Percentiles rank a stretch among this genome's conserved stretches.
Conservation (phyloP, 805 yeast genomes). For the Wickerhamiella qilinensis region DNA sequence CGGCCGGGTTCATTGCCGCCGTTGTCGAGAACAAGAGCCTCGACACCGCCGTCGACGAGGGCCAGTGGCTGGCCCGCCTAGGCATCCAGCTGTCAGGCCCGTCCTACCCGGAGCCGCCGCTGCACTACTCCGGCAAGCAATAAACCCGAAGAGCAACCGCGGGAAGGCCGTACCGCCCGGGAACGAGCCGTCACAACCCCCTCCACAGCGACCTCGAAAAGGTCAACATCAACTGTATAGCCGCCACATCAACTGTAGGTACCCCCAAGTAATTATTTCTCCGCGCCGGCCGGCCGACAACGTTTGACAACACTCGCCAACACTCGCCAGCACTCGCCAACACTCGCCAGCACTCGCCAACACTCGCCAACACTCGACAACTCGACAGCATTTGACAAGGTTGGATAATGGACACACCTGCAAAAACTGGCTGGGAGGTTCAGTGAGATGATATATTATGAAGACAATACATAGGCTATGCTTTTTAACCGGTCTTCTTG, state of each 20-base stretch:
- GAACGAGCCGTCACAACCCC: too few relatives aligned
- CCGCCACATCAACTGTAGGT: too few relatives aligned
- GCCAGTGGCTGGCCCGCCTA: conserved; percentile 86
- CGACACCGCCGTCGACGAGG: conserved; percentile 37
- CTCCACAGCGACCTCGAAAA: too few relatives aligned
- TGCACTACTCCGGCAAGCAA: neutral
- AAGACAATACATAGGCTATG: conserved; percentile 1
- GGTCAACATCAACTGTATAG: too few relatives aligned
- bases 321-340: too few relatives aligned
- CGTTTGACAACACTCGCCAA: too few relatives aligned
- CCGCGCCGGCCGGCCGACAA: too few relatives aligned
- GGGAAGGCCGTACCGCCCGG: too few relatives aligned
- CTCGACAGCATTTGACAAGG: too few relatives aligned
- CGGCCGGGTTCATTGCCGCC: conserved; percentile 89
- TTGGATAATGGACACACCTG: neutral
- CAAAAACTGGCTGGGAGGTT: neutral
- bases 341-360: too few relatives aligned
- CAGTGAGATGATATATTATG: neutral
- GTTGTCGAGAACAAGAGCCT: conserved; percentile 57
- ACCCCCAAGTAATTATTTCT: too few relatives aligned
- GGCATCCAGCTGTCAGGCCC: conserved; percentile 93
- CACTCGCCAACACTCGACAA: too few relatives aligned
- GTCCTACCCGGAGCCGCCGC: conserved; percentile 44
- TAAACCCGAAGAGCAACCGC: conserved; percentile 22
- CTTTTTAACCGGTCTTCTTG: conserved; percentile 20